phyloP scores from a whole-genome alignment of 805 yeast genomes.

The Candida methanosorbosa region DNA sequence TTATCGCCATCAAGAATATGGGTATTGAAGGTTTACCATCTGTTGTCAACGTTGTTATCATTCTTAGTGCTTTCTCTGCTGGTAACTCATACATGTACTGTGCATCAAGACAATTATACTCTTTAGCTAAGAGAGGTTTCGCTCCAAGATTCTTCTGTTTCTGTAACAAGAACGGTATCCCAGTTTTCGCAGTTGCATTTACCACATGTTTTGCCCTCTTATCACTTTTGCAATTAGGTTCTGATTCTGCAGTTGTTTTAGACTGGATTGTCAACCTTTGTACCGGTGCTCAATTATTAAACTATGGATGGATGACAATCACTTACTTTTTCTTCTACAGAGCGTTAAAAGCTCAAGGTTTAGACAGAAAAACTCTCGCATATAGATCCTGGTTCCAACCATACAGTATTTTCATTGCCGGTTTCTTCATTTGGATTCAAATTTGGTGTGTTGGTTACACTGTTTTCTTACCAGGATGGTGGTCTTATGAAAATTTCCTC shows the following conservation, averaged over 20 bases:
- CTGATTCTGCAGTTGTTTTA: constrained; percentile 25
- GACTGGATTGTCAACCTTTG: constrained; percentile 37
- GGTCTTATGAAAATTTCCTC: constrained; percentile 29
- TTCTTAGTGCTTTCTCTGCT: constrained; percentile 69
- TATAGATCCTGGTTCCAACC: constrained; percentile 36
- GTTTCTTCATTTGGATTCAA: constrained; percentile 19
- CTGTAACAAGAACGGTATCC: constrained; percentile 63
- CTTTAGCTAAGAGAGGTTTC: constrained; percentile 57
- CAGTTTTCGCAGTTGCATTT: constrained; percentile 46
- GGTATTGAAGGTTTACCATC: constrained; percentile 60
- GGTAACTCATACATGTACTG: constrained; percentile 74
- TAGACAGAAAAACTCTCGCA: constrained; percentile 29
- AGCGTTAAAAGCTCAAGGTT: constrained; percentile 30
- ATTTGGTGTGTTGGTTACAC: constrained; percentile 29
- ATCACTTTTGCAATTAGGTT: constrained; percentile 49
- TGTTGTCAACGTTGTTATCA: constrained; percentile 65
- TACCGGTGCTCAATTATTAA: constrained; percentile 38
- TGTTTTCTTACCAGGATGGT: constrained; percentile 29
- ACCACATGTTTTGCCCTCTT: constrained; percentile 53
- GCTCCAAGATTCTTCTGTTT: constrained; percentile 59
- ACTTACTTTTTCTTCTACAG: constrained; percentile 33
- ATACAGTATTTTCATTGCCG: constrained; percentile 25
- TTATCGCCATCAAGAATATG: constrained; percentile 62
- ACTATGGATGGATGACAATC: constrained; percentile 36
- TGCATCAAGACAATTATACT: constrained; percentile 54